Base-by-base conservation (phyloP, 2,329 filamentous ascomycete genomes). In the Fonsecaea nubica region DNA sequence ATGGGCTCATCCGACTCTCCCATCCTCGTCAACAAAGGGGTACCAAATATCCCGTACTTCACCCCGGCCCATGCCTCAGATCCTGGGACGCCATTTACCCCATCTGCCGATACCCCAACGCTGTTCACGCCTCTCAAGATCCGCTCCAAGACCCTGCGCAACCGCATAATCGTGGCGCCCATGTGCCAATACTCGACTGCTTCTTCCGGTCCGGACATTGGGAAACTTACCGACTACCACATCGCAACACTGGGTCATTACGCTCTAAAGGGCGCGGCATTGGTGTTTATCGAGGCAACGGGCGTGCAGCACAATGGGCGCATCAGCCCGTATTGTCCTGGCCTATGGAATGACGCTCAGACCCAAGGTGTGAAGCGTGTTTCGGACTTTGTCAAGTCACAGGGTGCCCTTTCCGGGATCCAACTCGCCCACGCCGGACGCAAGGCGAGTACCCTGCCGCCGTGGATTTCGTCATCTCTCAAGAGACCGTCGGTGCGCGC, bases 351-450 rank as follows among this genome's bases (percentile, higher is more conserved):
- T n/a, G 76, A 79, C 63, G 71, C 66, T 2, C 77, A 80, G 21
- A 77, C 78, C 38, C 74, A 72, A 40, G 70, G 72, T 10, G 48
- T 79, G 58, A 86, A 84, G 75, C 85, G 86, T 66, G 85, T 94
- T 54, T 86, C 89, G 40, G 91, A 96, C 68, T 96, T 93, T 69
- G 87, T 90, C 2, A 92, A 96, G 80, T 87, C 86, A 32, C 93
- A 96, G 78, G 85, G 84, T 75, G 89, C 92, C 74, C 87, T 90
- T 70, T 87, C 92, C 60, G 92, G 86, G 59, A 89, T 96, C 68
- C 93, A 97, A 80, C 83, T 96, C 4, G 91, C 82, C 1, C 93
- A 97, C 74, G 92, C 92, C 0, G 93, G 93, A 6, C 78, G 86
- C 35, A 89, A 89, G 72, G 85, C 86, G 4, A 83, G 80, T 69